Evolutionary conservation across 179 eudicot genomes (phyloP), one percentile per base, ranked within the genome.

Genomic region (Silene vulgaris): DNA sequence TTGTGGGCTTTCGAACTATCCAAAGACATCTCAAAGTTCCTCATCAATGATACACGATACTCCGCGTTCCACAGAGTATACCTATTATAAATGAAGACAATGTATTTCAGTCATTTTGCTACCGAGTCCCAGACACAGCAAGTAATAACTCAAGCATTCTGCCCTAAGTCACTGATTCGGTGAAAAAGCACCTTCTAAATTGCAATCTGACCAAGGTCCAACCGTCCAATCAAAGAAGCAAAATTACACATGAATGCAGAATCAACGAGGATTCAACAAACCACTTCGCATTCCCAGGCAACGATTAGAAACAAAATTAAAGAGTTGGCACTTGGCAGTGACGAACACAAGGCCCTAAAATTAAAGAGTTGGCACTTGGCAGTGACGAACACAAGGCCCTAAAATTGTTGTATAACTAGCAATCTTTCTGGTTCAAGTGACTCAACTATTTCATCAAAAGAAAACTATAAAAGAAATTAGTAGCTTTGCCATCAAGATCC

Each of bases 11-110:
- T 78, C 12, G 78, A 73, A 76, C 77, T 65, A 71, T 83, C 81
- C 0, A 83, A 75, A 2, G 89, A 75, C 40, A 86, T 72, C 68
- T 87, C 88, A 59, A 90, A 93, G 32, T 91, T 93, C 81, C 93
- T 88, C 93, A 86, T 85, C 89, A 93, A 74, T 8, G 88, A 88
- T 71, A 93, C 84, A 74, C 97, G 82, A 48, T 91, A 91, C 85
- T 93, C 98, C 0, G 97, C 97, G 74, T 93, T 93, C 98, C 98
- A 93, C 69, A 91, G 68, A 2, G 98, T 91, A 76, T 93, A 93
- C 85, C 97, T 93, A 75, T 68, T 35, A 57, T 14, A 57, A 32
- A 72, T 32, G 26, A 52, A 71, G n/a, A 14, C 1, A 43, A 65
- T 1, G 9, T 23, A 75, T 0, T 5, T 75, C 6, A 75, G 70